phyloP scores from a whole-genome alignment of 2,329 filamentous ascomycete genomes.

The Chrysosphaeria jannelii region DNA sequence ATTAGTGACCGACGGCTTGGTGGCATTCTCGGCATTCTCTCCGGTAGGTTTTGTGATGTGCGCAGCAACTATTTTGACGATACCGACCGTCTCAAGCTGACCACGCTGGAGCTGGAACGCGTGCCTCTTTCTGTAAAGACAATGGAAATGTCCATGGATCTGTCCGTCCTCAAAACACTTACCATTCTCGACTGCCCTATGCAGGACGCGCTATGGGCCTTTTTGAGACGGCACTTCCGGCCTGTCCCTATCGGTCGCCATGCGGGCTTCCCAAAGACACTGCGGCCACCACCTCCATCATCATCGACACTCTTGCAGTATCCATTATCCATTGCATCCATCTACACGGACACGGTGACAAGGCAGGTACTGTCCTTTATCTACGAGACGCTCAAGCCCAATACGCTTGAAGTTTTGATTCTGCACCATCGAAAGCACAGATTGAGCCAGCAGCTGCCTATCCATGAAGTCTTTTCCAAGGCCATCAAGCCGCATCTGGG shows the following conservation, averaged over 20 bases:
- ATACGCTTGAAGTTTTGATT: constrained; percentile 52
- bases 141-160: constrained; percentile 42
- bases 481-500: constrained; percentile 37
- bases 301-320: constrained; percentile 15
- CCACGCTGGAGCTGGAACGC: constrained; percentile 44
- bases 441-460: constrained; percentile 18
- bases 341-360: constrained; percentile 48
- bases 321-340: constrained; percentile 34
- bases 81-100: constrained; percentile 32
- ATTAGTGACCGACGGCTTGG: constrained; percentile 34
- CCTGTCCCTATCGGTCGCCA: constrained; percentile 11
- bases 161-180: constrained; percentile 37
- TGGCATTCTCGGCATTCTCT: constrained; percentile 35
- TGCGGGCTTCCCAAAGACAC: constrained; percentile 6
- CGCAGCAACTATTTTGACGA: constrained; percentile 9
- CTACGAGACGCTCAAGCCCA: constrained; percentile 46
- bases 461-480: constrained; percentile 41
- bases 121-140: constrained; percentile 42
- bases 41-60: constrained; percentile 35
- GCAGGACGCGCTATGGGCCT: constrained; percentile 47
- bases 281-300: constrained; percentile 6
- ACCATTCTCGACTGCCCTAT: constrained; percentile 46
- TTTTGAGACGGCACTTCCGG: constrained; percentile 29
- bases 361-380: constrained; percentile 40
- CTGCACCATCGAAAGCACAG: constrained; percentile 32